Evolutionary conservation across 768 basidiomycete genomes (phyloP), one percentile per base, ranked within the genome.

Genomic region (Lactifluus piperatus): DNA sequence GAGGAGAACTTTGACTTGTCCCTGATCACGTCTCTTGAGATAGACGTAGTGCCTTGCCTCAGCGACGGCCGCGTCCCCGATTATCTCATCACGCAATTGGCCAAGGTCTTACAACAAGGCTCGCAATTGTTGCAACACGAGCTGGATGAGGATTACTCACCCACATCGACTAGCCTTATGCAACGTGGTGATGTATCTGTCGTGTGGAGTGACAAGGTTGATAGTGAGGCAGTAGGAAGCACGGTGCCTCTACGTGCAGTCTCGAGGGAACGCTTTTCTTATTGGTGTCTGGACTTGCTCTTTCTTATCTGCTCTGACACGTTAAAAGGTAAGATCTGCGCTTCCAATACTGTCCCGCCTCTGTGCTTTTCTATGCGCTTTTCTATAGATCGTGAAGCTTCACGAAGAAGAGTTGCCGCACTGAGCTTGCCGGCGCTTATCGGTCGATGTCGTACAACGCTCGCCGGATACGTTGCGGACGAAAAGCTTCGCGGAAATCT

Each of bases 241-340:
- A 91, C 90, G 2, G 80, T 79, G 39, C 70, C 73, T 10, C 81
- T 81, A 0, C 68, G 72, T 14, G 69, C 82, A 24, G 73, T 86
- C 29, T 85, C 87, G 1, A 75, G 92, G 39, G 93, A 94, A 69
- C 78, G 91, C 8, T 94, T 94, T 68, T 85, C 89, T 7, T 94
- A 91, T 73, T 94, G 92, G 92, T 93, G 89, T 68, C 86, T 94
- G 56, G 92, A 95, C 66, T 73, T 94, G 11, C 69, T 95, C 34
- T 94, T 94, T 70, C 68, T 88, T 63, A 76, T 94, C 30, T 94
- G 89, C 65, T 87, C 88, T 0, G 73, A 84, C 65, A 74, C 76
- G 0, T 81, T 80, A 1, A 77, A 75, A 71, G 86, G 88, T 85
- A 58, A 29, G 74, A 58, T 32, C 16, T 36, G 29, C 27, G 41